Evolutionary conservation across 2,329 filamentous ascomycete species (phyloP), one percentile per base, ranked within the genome.

Genomic region (Pseudohalonectria lignicola): DNA sequence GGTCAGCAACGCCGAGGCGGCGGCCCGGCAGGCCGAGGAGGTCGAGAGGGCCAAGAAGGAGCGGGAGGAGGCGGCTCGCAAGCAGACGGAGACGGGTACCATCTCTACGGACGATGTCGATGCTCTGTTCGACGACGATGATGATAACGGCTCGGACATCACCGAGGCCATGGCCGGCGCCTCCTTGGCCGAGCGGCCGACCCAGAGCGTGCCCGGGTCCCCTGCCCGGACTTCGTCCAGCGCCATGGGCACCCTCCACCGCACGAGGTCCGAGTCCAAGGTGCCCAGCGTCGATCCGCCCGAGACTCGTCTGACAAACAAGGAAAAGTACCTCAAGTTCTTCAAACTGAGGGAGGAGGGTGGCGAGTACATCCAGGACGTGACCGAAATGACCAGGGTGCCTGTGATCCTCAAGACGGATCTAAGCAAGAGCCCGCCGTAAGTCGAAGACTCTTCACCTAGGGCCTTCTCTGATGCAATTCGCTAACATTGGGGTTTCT

Each of bases 401-500:
- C 92, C 92, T n/a, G 84, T 98, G 49, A 94, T 98, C 58, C 67
- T 98, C 54, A 96, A 94, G 79, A 96, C 92, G 47, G 92, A 98
- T 66, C 75, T 98, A 53, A 86, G 74, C 66, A 98, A 98, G 84
- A 96, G 90, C 67, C 92, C 92, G 65, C 92, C 92, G 88, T 98
- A 83, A 79, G 92, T 90, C 34, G 10, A 20, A 19, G 11, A 5
- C 4, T 21, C 17, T n/a, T n/a, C n/a, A n/a, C n/a, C n/a, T n/a
- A n/a, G n/a, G n/a, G 25, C 41, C 34, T 26, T 16, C 20, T 32
- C 40, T 9, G 17, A 34, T 28, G 28, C 26, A 19, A 18, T 30
- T 16, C 9, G 15, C 19, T 19, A 35, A n/a, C 34, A 7, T 17
- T 20, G 19, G 17, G 7, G 3, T n/a, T 35, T 28, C 17, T 26